Base-by-base conservation (phyloP, 768 basidiomycete species). In the Mycena amicta region DNA sequence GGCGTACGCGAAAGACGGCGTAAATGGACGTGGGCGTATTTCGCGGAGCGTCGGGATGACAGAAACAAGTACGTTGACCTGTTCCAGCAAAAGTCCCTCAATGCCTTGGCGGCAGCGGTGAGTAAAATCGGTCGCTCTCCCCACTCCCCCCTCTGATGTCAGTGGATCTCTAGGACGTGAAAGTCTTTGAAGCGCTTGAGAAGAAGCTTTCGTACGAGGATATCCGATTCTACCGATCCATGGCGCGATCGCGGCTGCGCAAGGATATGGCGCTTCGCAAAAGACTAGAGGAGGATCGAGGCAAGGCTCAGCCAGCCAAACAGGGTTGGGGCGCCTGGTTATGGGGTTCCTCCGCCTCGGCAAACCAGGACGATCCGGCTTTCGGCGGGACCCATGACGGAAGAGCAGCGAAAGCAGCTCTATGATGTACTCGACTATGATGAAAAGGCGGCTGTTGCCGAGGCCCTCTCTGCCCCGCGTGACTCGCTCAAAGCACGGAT, bases 151-250 rank as follows among this genome's bases (percentile, higher is more conserved):
- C 22, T n/a, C 3, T 33, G 41, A 11, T 41, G 33, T 45, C 23
- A 40, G 30, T 50, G 22, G 18, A 45, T 56, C 27, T 18, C n/a
- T 37, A 90, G 88, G 87, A 89, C 56, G 53, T 72, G 33, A 68
- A 72, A 62, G 74, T 68, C 5, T 75, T 95, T 28, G 82, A 87
- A 46, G 77, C 73, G 0, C 75, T 98, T 55, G 97, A 99, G 71
- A 77, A 71, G 63, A 93, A 93, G 70, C 80, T 98, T 27, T 82
- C 87, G 0, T 98, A 98, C 65, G 93, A 96, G 71, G 97, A 98
- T 67, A 88, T 99, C 51, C 88, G 96, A 3, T 97, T 98, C 74
- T 99, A 98, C 75, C 87, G 97, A 29, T 98, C 95, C 3, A 93
- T 98, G 59, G 92, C 94, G 0, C 87, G 92, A 26, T 93, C 93